A percentile compares a stretch with the other conserved stretches of the same genome.
Evolutionary conservation across 345 rosid species (phyloP).

Genomic region (Kandelia obovata): DNA sequence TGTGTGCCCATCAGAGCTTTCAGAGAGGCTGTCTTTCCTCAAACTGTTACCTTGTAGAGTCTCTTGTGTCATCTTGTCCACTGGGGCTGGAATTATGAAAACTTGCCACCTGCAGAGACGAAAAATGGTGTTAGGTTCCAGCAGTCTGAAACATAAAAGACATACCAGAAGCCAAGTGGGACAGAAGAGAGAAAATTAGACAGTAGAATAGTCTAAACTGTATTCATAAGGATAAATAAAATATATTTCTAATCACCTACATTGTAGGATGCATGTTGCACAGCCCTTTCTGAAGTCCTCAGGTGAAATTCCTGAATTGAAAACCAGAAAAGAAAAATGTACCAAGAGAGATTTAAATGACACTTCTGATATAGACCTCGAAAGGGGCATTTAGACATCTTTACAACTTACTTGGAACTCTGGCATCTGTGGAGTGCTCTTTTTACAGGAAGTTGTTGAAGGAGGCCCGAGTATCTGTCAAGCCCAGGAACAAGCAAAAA

Average conservation of each 20-base stretch:
- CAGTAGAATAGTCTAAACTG: neutral
- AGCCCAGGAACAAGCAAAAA: neutral
- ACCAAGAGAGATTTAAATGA: neutral
- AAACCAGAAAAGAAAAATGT: slow-evolving; percentile 14
- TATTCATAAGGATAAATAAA: no score
- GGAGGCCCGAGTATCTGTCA: slow-evolving; percentile 34
- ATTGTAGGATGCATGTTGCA: slow-evolving; percentile 23
- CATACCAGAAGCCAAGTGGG: neutral
- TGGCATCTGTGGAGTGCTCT: slow-evolving; percentile 25
- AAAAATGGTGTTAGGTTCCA: slow-evolving; percentile 5
- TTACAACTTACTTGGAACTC: slow-evolving; percentile 35
- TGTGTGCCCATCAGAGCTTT: neutral
- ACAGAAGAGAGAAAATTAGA: neutral
- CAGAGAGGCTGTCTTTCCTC: neutral
- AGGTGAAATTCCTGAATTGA: slow-evolving; percentile 35
- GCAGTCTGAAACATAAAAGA: neutral
- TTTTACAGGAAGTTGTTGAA: slow-evolving; percentile 21
- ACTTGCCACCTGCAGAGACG: slow-evolving; percentile 23
- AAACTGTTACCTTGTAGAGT: slow-evolving; percentile 31
- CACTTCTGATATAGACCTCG: neutral
- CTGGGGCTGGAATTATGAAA: slow-evolving; percentile 11
- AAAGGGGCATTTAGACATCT: neutral
- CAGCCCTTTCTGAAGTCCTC: slow-evolving; percentile 42
- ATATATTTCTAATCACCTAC: slow-evolving; percentile 23
- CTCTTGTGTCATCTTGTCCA: slow-evolving; percentile 23